Evolutionary conservation across 225 moss, liverwort and hornwort species (phyloP).

Genomic region (Polytrichum formosum): DNA sequence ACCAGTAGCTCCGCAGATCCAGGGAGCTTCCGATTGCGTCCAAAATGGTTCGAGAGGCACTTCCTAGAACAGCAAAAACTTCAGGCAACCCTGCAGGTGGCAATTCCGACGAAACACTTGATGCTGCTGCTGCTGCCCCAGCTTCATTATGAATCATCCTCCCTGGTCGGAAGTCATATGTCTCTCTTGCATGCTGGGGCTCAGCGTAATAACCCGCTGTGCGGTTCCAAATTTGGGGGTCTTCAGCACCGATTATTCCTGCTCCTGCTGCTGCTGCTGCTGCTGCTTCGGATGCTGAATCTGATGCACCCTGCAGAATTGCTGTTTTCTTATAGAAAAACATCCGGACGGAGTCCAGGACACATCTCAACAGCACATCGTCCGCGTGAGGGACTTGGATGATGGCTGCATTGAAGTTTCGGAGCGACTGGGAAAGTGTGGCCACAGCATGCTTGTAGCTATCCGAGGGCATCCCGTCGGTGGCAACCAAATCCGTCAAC

Average conservation of each 20-base stretch:
- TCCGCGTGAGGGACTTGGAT: slow-evolving; percentile 76
- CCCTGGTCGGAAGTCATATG: slow-evolving; percentile 90
- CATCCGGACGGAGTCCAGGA: slow-evolving; percentile 97
- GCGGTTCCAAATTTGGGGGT: slow-evolving; percentile 87
- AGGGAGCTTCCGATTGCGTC: slow-evolving; percentile 94
- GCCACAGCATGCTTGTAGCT: slow-evolving; percentile 77
- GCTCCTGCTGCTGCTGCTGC: slow-evolving; percentile 18
- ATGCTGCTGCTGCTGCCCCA: slow-evolving; percentile 54
- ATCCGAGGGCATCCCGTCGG: slow-evolving; percentile 88
- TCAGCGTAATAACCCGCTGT: slow-evolving; percentile 87
- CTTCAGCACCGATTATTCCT: slow-evolving; percentile 67
- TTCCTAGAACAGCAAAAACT: slow-evolving; percentile 72
- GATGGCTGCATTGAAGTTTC: slow-evolving; percentile 80
- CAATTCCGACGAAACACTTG: slow-evolving; percentile 54
- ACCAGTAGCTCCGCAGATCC: slow-evolving; percentile 85
- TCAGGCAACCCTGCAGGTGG: slow-evolving; percentile 89
- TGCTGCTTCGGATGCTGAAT: too few species aligned
- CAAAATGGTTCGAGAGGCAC: slow-evolving; percentile 72
- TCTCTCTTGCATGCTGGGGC: slow-evolving; percentile 79
- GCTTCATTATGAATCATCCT: slow-evolving; percentile 19
- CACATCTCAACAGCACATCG: slow-evolving; percentile 87
- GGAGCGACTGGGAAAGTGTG: slow-evolving; percentile 70
- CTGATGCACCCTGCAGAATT: slow-evolving; percentile 14
- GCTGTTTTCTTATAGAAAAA: slow-evolving; percentile 84
- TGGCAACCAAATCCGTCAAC: slow-evolving; percentile 81